Percentiles rank a stretch among this genome's conserved stretches.
These are phyloP conservation scores for Poronia punctata DNA, from an alignment of 495 filamentous ascomycete species.

Conservation along the genomic window DNA sequence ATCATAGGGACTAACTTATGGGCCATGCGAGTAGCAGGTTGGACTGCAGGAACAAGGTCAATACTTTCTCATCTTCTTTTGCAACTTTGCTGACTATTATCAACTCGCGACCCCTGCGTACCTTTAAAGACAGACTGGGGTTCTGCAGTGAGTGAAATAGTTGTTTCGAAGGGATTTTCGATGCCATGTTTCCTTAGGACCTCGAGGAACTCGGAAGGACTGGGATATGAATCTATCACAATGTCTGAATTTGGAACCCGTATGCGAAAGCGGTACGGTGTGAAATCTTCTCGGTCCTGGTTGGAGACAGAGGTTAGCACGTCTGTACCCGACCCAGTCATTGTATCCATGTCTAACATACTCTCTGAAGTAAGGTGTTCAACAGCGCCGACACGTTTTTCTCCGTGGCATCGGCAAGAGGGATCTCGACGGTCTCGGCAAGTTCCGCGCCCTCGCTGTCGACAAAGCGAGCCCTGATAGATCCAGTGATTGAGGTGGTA, in stretches of 20 bases:
- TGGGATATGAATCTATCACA: slow-evolving; percentile 67
- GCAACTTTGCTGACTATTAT: not conserved
- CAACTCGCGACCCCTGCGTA: not conserved
- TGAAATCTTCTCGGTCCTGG: slow-evolving; percentile 64
- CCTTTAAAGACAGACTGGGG: slow-evolving; percentile 86
- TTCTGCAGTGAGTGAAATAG: slow-evolving; percentile 68
- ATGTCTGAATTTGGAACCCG: slow-evolving; percentile 53
- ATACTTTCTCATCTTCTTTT: not conserved
- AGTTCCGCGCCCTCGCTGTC: slow-evolving; percentile 68
- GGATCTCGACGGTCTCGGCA: slow-evolving; percentile 63
- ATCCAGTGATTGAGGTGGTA: slow-evolving; percentile 62
- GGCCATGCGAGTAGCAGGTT: slow-evolving; percentile 82
- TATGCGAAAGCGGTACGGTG: slow-evolving; percentile 83
- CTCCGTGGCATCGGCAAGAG: slow-evolving; percentile 76
- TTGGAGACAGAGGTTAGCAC: slow-evolving; percentile 8
- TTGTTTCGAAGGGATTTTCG: slow-evolving; percentile 44
- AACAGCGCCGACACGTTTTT: slow-evolving; percentile 89
- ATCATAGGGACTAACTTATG: slow-evolving; percentile 43
- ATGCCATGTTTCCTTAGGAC: slow-evolving; percentile 44
- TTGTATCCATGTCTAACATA: slow-evolving; percentile 43
- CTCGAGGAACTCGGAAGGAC: slow-evolving; percentile 32
- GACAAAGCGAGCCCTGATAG: slow-evolving; percentile 77
- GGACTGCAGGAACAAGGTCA: slow-evolving; percentile 44
- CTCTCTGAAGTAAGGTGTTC: slow-evolving; percentile 78
- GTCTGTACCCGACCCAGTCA: not conserved